These are phyloP conservation scores for Chlorella sp. DNA, from an alignment of 139 green algal genomes.

Conservation along the genomic window DNA sequence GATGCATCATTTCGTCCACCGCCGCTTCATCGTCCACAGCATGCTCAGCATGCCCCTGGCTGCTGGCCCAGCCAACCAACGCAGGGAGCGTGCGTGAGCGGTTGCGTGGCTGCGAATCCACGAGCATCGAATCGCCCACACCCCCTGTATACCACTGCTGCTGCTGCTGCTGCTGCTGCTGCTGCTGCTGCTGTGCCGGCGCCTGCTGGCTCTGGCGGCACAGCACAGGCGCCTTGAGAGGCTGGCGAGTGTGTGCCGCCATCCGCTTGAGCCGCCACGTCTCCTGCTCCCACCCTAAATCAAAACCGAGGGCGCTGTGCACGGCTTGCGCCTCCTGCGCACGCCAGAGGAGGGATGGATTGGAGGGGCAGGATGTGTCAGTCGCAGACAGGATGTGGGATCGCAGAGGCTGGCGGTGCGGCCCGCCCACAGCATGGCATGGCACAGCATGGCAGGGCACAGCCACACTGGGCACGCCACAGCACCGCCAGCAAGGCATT, in stretches of 20 bases:
- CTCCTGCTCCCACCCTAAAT: background rate
- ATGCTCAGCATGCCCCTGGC: no score
- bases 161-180: no score
- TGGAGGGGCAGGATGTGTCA: background rate
- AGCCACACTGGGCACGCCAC: background rate
- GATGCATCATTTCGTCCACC: background rate
- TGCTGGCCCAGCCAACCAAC: no score
- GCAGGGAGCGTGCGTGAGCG: background rate
- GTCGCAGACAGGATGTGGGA: background rate
- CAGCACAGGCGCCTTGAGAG: background rate
- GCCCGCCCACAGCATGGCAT: background rate
- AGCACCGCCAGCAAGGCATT: background rate
- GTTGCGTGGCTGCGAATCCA: no score
- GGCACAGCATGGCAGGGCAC: background rate
- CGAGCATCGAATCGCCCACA: background rate
- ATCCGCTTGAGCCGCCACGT: slow-evolving; percentile 20
- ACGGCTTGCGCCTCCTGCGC: slow-evolving; percentile 14
- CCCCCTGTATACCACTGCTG: no score
- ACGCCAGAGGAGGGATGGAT: background rate
- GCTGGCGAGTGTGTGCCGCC: background rate
- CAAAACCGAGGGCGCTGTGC: slow-evolving; percentile 7
- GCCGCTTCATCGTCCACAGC: background rate
- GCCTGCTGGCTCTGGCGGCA: background rate
- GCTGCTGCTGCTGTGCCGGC: no score
- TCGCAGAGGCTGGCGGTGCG: no score